These are phyloP conservation scores for Fusarium miscanthi DNA, from an alignment of 2,329 filamentous ascomycete species.

Conservation along the genomic window DNA sequence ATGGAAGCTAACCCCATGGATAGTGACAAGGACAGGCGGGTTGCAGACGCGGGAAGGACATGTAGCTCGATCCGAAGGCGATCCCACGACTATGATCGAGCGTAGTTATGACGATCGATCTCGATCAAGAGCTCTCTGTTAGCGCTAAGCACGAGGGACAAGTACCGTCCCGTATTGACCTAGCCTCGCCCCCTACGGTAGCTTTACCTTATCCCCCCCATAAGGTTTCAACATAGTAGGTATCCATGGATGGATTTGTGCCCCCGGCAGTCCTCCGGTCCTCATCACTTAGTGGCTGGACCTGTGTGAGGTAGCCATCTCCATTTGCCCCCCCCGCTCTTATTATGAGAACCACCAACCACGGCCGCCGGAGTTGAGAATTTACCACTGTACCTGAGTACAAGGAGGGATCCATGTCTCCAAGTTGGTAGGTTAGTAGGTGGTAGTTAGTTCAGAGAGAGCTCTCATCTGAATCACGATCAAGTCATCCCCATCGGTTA, in stretches of 20 bases:
- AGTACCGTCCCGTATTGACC: slow-evolving; percentile 41
- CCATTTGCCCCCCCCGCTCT: slow-evolving; percentile 7
- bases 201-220: not conserved
- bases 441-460: not conserved
- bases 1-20: slow-evolving; percentile 12
- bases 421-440: too few relatives aligned
- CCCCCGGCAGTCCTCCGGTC: slow-evolving; percentile 24
- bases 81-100: slow-evolving; percentile 43
- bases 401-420: not conserved
- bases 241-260: slow-evolving; percentile 6
- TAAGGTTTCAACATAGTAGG: slow-evolving; percentile 12
- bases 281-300: slow-evolving; percentile 11
- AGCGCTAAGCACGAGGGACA: slow-evolving; percentile 34
- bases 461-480: not conserved
- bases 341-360: slow-evolving; percentile 2
- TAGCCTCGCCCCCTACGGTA: not conserved
- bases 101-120: slow-evolving; percentile 47
- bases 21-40: slow-evolving; percentile 20
- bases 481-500: slow-evolving; percentile 10
- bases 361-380: slow-evolving; percentile 12
- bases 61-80: slow-evolving; percentile 40
- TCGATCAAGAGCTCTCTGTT: slow-evolving; percentile 44
- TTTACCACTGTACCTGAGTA: not conserved
- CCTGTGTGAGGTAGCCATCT: not conserved
- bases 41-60: slow-evolving; percentile 16